These are phyloP conservation scores for Pachyrhizus erosus DNA, from an alignment of 306 rosid genomes.

Conservation along the genomic window DNA sequence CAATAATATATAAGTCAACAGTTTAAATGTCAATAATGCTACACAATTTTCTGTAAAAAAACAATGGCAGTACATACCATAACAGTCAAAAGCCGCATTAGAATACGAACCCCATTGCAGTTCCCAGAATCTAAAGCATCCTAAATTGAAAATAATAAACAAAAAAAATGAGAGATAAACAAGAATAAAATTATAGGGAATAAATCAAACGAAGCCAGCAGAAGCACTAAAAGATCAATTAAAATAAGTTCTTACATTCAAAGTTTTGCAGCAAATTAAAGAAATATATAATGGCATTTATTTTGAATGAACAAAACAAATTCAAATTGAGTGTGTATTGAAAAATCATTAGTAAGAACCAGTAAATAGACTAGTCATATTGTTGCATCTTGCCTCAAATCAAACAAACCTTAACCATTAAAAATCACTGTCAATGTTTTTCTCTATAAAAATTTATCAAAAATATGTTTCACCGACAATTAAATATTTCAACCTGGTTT, in stretches of 20 bases:
- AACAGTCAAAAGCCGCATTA: slow-evolving; percentile 82
- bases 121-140: slow-evolving; percentile 81
- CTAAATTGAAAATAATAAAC: slow-evolving; percentile 56
- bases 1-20: slow-evolving; percentile 23
- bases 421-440: neutral
- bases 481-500: slow-evolving; percentile 25
- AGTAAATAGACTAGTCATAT: neutral
- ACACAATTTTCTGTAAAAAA: slow-evolving; percentile 16
- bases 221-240: neutral
- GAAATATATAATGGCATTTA: neutral
- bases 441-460: neutral
- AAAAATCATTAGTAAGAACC: slow-evolving; percentile 25
- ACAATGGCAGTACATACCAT: slow-evolving; percentile 61
- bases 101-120: slow-evolving; percentile 76
- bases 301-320: slow-evolving; percentile 18
- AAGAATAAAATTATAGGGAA: slow-evolving; percentile 11
- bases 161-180: slow-evolving; percentile 4
- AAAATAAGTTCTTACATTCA: slow-evolving; percentile 19
- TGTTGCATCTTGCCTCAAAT: slow-evolving; percentile 1
- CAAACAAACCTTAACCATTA: slow-evolving; percentile 19
- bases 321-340: neutral
- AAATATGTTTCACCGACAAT: slow-evolving; percentile 3
- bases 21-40: neutral
- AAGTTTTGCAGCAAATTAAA: slow-evolving; percentile 2
- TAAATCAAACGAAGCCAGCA: neutral